A percentile compares a stretch with the other conserved stretches of the same genome.
Evolutionary conservation across 805 yeast species (phyloP).

Genomic region (Myxozyma kluyveri): DNA sequence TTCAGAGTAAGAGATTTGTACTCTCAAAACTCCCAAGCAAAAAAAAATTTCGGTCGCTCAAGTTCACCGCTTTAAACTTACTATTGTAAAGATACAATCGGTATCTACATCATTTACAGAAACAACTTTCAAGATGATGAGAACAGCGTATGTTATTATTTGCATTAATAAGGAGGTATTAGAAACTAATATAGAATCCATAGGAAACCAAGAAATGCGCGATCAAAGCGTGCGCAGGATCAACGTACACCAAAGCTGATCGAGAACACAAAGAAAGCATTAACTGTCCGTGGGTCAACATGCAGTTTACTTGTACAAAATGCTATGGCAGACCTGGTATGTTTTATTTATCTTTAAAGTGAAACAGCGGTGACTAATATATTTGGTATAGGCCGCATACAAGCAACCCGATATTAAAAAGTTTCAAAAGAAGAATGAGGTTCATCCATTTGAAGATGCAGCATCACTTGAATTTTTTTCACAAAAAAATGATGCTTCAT

Average conservation of each 20-base stretch:
- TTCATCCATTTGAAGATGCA: slow-evolving; percentile 90
- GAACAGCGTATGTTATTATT: slow-evolving; percentile 14
- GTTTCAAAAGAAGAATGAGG: slow-evolving; percentile 82
- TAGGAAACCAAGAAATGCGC: slow-evolving; percentile 85
- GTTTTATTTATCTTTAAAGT: not conserved
- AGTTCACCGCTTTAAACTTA: too few relatives aligned
- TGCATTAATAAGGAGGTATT: not conserved
- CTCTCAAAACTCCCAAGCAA: not conserved
- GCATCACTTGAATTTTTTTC: slow-evolving; percentile 82
- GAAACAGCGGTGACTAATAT: not conserved
- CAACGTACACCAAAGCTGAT: slow-evolving; percentile 82
- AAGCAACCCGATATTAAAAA: slow-evolving; percentile 89
- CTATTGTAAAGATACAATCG: not conserved
- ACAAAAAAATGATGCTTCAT: slow-evolving; percentile 88
- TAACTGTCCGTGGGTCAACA: slow-evolving; percentile 87
- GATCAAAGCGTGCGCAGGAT: slow-evolving; percentile 91
- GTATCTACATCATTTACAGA: not conserved
- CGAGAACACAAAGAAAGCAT: slow-evolving; percentile 85
- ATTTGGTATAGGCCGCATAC: slow-evolving; percentile 14
- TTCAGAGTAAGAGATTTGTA: too few relatives aligned
- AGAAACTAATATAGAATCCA: not conserved
- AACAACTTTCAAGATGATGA: slow-evolving; percentile 15
- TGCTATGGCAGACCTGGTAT: slow-evolving; percentile 71
- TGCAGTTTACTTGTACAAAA: slow-evolving; percentile 79
- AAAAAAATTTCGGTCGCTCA: not conserved